These are phyloP conservation scores for Exophiala oligosperma DNA, from an alignment of 2,329 filamentous ascomycete species.

Conservation along the genomic window DNA sequence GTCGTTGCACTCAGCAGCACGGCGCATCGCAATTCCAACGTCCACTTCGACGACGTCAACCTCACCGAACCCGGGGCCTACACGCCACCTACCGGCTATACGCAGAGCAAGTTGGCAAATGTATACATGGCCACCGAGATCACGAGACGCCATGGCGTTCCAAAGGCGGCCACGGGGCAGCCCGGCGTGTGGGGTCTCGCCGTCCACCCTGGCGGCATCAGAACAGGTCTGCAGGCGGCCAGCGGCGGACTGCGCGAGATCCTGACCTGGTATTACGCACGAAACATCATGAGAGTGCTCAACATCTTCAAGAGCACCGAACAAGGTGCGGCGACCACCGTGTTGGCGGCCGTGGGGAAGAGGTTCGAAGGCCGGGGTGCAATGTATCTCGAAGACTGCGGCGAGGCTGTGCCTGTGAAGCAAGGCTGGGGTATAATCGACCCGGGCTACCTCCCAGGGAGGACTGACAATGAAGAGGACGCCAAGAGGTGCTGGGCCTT, in stretches of 20 bases:
- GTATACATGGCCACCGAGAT: slow-evolving; percentile 54
- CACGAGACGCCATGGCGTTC: slow-evolving; percentile 48
- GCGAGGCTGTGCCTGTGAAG: slow-evolving; percentile 22
- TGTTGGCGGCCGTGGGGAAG: slow-evolving; percentile 8
- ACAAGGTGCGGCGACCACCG: slow-evolving; percentile 35
- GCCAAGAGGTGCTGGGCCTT: background rate
- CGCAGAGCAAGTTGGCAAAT: slow-evolving; percentile 53
- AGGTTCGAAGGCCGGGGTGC: slow-evolving; percentile 2
- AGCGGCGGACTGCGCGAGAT: background rate
- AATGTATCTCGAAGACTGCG: slow-evolving; percentile 14
- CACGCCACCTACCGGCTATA: slow-evolving; percentile 44
- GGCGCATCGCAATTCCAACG: slow-evolving; percentile 40
- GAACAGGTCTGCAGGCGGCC: slow-evolving; percentile 10
- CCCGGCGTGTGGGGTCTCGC: slow-evolving; percentile 40
- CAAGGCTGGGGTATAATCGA: slow-evolving; percentile 2
- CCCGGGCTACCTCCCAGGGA: slow-evolving; percentile 3
- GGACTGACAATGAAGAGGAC: slow-evolving; percentile 3
- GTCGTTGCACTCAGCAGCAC: slow-evolving; percentile 49
- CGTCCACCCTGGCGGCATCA: slow-evolving; percentile 50
- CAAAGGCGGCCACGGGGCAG: background rate
- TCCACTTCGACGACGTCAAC: slow-evolving; percentile 42
- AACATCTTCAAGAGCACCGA: slow-evolving; percentile 32
- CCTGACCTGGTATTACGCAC: slow-evolving; percentile 10
- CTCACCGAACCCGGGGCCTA: slow-evolving; percentile 38
- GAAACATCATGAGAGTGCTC: slow-evolving; percentile 4